Conservation (phyloP, 371 early-diverging fungal genomes). For the Umbelopsis sp. region DNA sequence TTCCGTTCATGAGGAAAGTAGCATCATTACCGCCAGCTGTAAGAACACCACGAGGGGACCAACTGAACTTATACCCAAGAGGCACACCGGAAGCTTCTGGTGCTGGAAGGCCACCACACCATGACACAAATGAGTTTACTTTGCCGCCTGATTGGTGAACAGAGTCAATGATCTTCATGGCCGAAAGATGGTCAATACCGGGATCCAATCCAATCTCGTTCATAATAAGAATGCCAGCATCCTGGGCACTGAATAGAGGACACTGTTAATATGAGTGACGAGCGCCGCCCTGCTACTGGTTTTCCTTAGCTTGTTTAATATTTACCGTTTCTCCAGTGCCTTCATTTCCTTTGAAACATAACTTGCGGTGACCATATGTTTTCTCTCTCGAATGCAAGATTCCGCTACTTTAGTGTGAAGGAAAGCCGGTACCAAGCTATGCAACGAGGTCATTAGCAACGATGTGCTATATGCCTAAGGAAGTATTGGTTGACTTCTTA, state of each 20-base stretch:
- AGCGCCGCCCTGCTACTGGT: no score
- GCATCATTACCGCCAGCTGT: conserved; percentile 86
- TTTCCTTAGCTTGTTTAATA: not conserved
- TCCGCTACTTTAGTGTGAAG: conserved; percentile 87
- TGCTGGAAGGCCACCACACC: conserved; percentile 92
- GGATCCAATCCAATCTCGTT: conserved; percentile 99
- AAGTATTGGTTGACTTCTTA: conserved; percentile 21
- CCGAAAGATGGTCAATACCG: conserved; percentile 96
- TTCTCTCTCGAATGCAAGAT: conserved; percentile 80
- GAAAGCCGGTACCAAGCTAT: conserved; percentile 91
- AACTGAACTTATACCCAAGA: conserved; percentile 90
- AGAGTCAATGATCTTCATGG: conserved; percentile 95
- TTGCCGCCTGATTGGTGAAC: conserved; percentile 62
- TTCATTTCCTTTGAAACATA: conserved; percentile 95
- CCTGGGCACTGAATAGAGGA: conserved; percentile 66
- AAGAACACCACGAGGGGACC: conserved; percentile 87
- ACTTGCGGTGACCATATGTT: conserved; percentile 96
- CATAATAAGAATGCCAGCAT: conserved; percentile 85
- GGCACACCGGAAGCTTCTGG: conserved; percentile 89
- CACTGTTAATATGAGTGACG: conserved; percentile 6
- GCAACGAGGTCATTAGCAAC: not conserved
- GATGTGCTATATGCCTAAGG: not conserved
- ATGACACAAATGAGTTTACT: conserved; percentile 79
- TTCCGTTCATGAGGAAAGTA: conserved; percentile 71
- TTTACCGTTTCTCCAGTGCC: conserved; percentile 67